Evolutionary conservation across 1,139 yeast species (phyloP).

Genomic region (Blastobotrys serpentis): DNA sequence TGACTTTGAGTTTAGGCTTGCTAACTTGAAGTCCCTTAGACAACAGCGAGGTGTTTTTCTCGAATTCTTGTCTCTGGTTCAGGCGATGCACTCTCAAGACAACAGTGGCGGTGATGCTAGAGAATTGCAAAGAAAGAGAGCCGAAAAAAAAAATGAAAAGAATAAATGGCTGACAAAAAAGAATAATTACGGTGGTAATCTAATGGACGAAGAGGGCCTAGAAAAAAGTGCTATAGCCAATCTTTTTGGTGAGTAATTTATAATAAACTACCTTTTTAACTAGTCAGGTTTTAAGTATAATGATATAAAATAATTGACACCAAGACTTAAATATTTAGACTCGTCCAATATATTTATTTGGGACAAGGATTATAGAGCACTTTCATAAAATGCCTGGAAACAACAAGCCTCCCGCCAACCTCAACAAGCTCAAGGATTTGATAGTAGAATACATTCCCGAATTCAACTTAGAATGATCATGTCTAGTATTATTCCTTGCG

Average conservation of each 20-base stretch:
- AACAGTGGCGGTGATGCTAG: slow-evolving; percentile 41
- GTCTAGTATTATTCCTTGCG: too few relatives aligned
- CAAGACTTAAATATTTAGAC: too few relatives aligned
- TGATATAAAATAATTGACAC: too few relatives aligned
- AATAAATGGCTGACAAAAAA: slow-evolving; percentile 42
- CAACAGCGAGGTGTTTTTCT: slow-evolving; percentile 74
- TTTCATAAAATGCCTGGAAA: too few relatives aligned
- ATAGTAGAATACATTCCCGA: too few relatives aligned
- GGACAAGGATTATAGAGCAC: too few relatives aligned
- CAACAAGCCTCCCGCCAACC: too few relatives aligned
- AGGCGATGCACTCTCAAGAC: slow-evolving; percentile 37
- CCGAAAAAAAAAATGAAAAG: slow-evolving; percentile 35
- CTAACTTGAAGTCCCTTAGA: slow-evolving; percentile 60
- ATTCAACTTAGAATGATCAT: too few relatives aligned
- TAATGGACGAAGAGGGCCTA: slow-evolving; percentile 52
- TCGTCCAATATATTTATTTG: too few relatives aligned
- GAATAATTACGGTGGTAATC: slow-evolving; percentile 49
- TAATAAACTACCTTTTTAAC: not conserved
- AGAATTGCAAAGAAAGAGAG: slow-evolving; percentile 41
- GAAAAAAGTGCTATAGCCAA: slow-evolving; percentile 22
- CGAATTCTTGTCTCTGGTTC: slow-evolving; percentile 53
- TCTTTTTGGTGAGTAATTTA: slow-evolving; percentile 22
- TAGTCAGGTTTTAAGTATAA: not conserved
- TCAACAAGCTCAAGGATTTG: too few relatives aligned
- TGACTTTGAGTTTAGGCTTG: slow-evolving; percentile 59